Conservation (phyloP, 306 rosid species). For the Vachellia pachyceras region DNA sequence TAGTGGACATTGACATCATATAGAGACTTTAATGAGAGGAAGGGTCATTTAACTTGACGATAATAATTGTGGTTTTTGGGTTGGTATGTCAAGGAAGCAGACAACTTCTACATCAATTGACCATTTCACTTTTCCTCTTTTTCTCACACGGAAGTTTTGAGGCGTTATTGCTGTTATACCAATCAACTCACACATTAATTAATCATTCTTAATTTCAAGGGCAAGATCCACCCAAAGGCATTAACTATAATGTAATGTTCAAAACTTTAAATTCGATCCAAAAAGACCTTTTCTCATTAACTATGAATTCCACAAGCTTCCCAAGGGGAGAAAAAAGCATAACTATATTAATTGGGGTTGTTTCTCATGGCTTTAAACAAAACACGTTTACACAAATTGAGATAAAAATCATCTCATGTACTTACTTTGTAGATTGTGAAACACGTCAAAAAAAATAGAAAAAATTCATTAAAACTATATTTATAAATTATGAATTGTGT, state of each 20-base stretch:
- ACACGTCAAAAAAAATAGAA: too few relatives aligned
- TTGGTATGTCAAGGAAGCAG: not conserved
- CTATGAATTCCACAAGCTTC: too few relatives aligned
- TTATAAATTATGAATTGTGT: too few relatives aligned
- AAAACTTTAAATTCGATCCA: not conserved
- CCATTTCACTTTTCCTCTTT: constrained; percentile 12
- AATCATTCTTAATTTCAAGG: not conserved
- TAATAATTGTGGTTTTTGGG: not conserved
- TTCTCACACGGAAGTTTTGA: constrained; percentile 24
- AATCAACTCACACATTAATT: not conserved
- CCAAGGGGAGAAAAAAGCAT: too few relatives aligned
- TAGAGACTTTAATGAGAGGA: not conserved
- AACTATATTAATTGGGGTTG: too few relatives aligned
- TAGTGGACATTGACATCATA: constrained; percentile 39
- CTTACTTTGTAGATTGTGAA: too few relatives aligned
- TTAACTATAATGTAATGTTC: not conserved
- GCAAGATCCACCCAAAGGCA: not conserved
- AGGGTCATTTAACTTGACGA: not conserved
- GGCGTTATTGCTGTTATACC: not conserved
- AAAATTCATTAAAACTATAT: too few relatives aligned
- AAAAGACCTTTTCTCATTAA: too few relatives aligned
- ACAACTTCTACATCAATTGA: constrained; percentile 22
- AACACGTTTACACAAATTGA: too few relatives aligned
- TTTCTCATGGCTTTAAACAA: too few relatives aligned
- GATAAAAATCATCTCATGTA: too few relatives aligned